Evolutionary conservation across 257 asterid genomes (phyloP), one percentile per base, ranked within the genome.

Genomic region (Przewalskia tangutica): DNA sequence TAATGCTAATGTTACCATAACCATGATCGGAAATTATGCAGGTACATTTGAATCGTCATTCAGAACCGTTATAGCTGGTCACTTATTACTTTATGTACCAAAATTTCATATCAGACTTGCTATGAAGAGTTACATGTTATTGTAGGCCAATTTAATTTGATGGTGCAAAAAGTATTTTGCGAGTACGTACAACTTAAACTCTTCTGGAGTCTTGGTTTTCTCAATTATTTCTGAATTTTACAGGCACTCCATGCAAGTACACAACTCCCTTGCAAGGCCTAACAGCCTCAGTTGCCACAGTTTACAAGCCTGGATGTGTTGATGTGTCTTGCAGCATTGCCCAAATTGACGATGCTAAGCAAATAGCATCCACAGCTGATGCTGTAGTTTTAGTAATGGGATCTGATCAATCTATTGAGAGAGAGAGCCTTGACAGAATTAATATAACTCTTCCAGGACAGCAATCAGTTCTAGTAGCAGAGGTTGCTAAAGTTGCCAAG

Each of bases 361-460:
- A 88, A 64, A 40, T 87, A 14, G 97, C 97, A 4, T 87, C 93
- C 0, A 68, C 42, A 4, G 95, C 97, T 3, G 97, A 95, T 85
- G 97, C 93, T 0, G 98, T 95, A 12, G 91, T 95, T 34, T 84
- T 95, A 6, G 87, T 95, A 4, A 82, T 94, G 97, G 98, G 99
- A 1, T 89, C 96, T 1, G 97, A 94, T 80, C 97, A 91, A 77
- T 84, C 92, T 1, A 87, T 94, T 10, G 98, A 92, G 82, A 83
- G 73, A 12, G 99, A 95, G 82, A 63, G 85, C 59, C 79, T 76
- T 2, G 99, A 92, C 81, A 84, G 97, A 68, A 83, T 83, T 23
- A 82, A 82, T 81, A 87, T 95, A 40, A 93, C 97, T 20, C 97
- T 95, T 16, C 99, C 99, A 4, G 99, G 99, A 42, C 94, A 95